These are phyloP conservation scores for Penicillium atrosanguineum DNA, from an alignment of 495 filamentous ascomycete species.

Conservation along the genomic window DNA sequence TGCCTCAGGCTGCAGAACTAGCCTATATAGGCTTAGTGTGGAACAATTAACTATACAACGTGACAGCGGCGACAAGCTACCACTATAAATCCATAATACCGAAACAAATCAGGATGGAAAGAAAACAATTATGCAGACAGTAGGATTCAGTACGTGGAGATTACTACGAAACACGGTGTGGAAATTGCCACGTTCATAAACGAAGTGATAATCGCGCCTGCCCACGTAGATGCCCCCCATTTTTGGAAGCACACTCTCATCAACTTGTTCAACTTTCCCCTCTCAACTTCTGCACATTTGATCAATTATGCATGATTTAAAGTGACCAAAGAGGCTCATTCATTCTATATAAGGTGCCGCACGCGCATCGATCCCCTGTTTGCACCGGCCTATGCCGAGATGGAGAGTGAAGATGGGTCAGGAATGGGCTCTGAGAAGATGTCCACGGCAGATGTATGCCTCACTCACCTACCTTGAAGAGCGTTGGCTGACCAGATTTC, in stretches of 20 bases:
- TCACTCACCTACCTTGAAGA: not conserved
- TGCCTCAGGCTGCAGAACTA: slow-evolving; percentile 29
- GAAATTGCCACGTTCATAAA: not conserved
- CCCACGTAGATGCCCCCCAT: not conserved
- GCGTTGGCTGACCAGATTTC: not conserved
- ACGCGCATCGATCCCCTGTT: not conserved
- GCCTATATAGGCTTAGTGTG: slow-evolving; percentile 4
- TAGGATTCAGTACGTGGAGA: not conserved
- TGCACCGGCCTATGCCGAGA: not conserved
- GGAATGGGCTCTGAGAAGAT: not conserved
- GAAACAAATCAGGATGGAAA: not conserved
- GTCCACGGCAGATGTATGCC: slow-evolving; percentile 65
- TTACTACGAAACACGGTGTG: not conserved
- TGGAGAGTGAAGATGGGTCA: not conserved
- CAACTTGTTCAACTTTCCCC: not conserved
- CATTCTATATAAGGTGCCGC: not conserved
- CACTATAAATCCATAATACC: not conserved
- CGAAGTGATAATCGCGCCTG: not conserved
- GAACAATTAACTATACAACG: not conserved
- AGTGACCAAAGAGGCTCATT: not conserved
- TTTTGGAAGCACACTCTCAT: not conserved
- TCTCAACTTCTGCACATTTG: not conserved
- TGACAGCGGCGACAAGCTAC: not conserved
- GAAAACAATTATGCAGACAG: not conserved
- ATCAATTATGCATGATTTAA: not conserved